Percentiles rank a stretch among this genome's conserved stretches.
phyloP scores from a whole-genome alignment of 2,329 filamentous ascomycete species.

The Orbilia brochopaga region DNA sequence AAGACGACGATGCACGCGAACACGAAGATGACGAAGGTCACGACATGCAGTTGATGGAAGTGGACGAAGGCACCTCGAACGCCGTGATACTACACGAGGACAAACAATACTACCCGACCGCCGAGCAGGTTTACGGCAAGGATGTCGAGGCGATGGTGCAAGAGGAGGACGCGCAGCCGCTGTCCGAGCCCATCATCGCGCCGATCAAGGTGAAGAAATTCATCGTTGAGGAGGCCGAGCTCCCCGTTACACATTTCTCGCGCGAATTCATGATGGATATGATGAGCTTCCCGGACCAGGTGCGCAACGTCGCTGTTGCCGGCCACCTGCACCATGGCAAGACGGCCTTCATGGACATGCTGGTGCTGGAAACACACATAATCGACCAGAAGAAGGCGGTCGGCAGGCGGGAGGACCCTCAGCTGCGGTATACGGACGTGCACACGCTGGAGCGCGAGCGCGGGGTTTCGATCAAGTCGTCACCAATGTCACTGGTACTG shows the following conservation, averaged over 20 bases:
- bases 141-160: conserved; percentile 96
- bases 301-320: conserved; percentile 86
- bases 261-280: conserved; percentile 83
- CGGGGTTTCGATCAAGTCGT: conserved; percentile 87
- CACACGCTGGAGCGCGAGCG: conserved; percentile 87
- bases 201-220: conserved; percentile 96
- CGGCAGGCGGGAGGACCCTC: conserved; percentile 64
- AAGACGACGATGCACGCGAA: conserved; percentile 70
- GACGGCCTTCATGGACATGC: conserved; percentile 97
- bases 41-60: conserved; percentile 88
- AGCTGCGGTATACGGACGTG: conserved; percentile 91
- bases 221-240: conserved; percentile 85
- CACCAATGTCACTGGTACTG: conserved; percentile 91
- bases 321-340: conserved; percentile 97
- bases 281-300: conserved; percentile 94
- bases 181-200: conserved; percentile 90
- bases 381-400: conserved; percentile 72
- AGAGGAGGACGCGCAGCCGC: conserved; percentile 93
- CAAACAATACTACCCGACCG: conserved; percentile 99
- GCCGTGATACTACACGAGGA: conserved; percentile 98
- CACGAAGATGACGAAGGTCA: conserved; percentile 68
- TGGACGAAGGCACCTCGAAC: conserved; percentile 88
- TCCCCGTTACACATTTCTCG: conserved; percentile 65
- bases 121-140: conserved; percentile 89
- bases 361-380: conserved; percentile 93